phyloP scores from a whole-genome alignment of 768 basidiomycete genomes.

The Suillus occidentalis region DNA sequence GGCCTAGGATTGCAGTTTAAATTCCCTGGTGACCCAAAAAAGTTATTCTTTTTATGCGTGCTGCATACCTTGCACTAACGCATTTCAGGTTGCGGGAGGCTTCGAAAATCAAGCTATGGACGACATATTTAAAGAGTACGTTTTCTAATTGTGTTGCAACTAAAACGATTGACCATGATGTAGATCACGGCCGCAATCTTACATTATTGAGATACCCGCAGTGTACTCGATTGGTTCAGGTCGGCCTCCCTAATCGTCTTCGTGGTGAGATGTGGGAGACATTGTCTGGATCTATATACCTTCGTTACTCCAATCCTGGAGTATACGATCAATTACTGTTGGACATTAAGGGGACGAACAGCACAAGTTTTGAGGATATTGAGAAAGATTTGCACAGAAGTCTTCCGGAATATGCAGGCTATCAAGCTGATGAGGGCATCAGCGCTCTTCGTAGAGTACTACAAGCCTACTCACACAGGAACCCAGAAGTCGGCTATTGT shows the following conservation, averaged over 20 bases:
- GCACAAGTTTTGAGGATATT: constrained; percentile 94
- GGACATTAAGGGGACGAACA: constrained; percentile 75
- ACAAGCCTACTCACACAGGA: constrained; percentile 94
- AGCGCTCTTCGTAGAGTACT: constrained; percentile 81
- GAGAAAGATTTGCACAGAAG: constrained; percentile 97
- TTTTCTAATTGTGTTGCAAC: constrained; percentile 3
- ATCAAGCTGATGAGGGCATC: constrained; percentile 89
- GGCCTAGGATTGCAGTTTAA: constrained; percentile 82
- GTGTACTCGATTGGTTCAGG: constrained; percentile 95
- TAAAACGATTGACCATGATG: constrained; percentile 12
- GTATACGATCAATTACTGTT: constrained; percentile 74
- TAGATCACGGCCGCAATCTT: constrained; percentile 92
- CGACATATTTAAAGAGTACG: constrained; percentile 78
- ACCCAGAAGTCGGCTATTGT: constrained; percentile 93
- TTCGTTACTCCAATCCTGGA: constrained; percentile 86
- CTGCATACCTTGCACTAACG: constrained; percentile 14
- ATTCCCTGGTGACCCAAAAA: constrained; percentile 91
- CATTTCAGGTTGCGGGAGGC: constrained; percentile 73
- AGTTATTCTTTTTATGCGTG: constrained; percentile 46
- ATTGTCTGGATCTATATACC: constrained; percentile 88
- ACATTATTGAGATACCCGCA: constrained; percentile 94
- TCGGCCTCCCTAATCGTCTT: constrained; percentile 91
- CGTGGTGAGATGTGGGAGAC: constrained; percentile 99
- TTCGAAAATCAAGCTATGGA: constrained; percentile 96
- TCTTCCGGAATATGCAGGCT: constrained; percentile 95